Percentiles rank a stretch among this genome's conserved stretches.
Conservation (phyloP, 345 rosid genomes). For the Linum tenue region DNA sequence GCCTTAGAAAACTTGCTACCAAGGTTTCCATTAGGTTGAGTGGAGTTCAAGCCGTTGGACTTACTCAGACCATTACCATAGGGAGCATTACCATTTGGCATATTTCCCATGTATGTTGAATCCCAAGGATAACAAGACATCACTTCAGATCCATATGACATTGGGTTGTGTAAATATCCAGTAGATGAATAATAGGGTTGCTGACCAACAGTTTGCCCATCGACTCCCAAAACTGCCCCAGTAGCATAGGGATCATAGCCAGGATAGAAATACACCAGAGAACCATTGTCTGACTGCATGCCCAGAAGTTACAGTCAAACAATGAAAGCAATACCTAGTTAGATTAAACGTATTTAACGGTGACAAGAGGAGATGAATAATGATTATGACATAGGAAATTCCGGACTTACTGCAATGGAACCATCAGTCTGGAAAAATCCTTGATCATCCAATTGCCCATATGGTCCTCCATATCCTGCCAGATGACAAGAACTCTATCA, state of each 20-base stretch:
- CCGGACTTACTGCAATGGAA: conserved; percentile 30
- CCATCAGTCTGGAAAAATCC: conserved; percentile 30
- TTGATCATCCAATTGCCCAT: conserved; percentile 26
- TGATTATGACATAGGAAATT: not conserved
- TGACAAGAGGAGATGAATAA: no score
- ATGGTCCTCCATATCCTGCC: conserved; percentile 45
- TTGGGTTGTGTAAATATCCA: conserved; percentile 25
- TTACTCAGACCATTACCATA: conserved; percentile 22
- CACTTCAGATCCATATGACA: conserved; percentile 40
- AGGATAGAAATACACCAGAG: conserved; percentile 38
- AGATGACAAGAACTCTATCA: conserved; percentile 5
- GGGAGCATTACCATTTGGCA: conserved; percentile 28
- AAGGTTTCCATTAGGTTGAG: conserved; percentile 25
- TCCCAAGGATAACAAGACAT: conserved; percentile 43
- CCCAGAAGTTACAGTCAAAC: conserved; percentile 26
- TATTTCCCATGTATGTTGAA: conserved; percentile 33
- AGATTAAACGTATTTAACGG: not conserved
- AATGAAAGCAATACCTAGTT: not conserved
- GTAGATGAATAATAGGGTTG: conserved; percentile 33
- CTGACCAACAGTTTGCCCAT: conserved; percentile 19
- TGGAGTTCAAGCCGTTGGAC: conserved; percentile 20
- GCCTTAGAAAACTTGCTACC: conserved; percentile 26
- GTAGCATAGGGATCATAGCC: conserved; percentile 34
- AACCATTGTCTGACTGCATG: conserved; percentile 38
- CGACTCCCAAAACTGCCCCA: conserved; percentile 30